These are phyloP conservation scores for Trichoderma asperelloides DNA, from an alignment of 495 filamentous ascomycete species.

Conservation along the genomic window DNA sequence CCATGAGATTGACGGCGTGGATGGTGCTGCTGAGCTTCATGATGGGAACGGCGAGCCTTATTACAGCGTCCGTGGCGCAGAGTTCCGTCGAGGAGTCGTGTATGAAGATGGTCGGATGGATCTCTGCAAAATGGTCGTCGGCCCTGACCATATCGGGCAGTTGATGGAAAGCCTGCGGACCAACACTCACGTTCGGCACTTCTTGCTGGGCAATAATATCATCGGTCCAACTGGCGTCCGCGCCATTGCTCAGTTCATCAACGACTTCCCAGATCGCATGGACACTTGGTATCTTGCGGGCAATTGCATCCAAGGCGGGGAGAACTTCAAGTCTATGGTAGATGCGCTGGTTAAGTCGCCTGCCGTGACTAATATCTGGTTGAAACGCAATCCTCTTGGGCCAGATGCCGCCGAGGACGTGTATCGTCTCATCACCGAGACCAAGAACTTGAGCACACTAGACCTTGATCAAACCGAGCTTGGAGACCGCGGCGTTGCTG, in stretches of 20 bases:
- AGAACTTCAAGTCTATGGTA: constrained; percentile 22
- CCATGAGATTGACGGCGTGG: not conserved
- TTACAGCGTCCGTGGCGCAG: constrained; percentile 6
- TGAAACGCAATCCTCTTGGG: constrained; percentile 37
- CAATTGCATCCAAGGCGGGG: constrained; percentile 24
- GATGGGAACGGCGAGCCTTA: constrained; percentile 4
- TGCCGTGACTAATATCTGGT: constrained; percentile 33
- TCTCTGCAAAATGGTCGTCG: constrained; percentile 30
- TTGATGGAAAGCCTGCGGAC: constrained; percentile 25
- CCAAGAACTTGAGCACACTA: constrained; percentile 26
- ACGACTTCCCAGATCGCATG: constrained; percentile 25
- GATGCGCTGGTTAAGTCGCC: constrained; percentile 22
- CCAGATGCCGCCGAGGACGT: constrained; percentile 19
- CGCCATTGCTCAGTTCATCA: constrained; percentile 27
- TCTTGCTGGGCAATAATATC: constrained; percentile 37
- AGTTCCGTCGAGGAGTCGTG: constrained; percentile 11
- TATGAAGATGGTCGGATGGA: constrained; percentile 14
- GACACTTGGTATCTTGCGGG: constrained; percentile 39
- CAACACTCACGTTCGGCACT: constrained; percentile 29
- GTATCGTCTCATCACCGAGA: constrained; percentile 21
- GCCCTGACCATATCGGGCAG: constrained; percentile 27
- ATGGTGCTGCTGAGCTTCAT: not conserved
- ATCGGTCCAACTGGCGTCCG: constrained; percentile 29
- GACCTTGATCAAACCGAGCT: constrained; percentile 36
- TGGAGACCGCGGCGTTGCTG: constrained; percentile 25